Conservation (phyloP, 2,329 filamentous ascomycete species). For the Tolypocladium paradoxum region DNA sequence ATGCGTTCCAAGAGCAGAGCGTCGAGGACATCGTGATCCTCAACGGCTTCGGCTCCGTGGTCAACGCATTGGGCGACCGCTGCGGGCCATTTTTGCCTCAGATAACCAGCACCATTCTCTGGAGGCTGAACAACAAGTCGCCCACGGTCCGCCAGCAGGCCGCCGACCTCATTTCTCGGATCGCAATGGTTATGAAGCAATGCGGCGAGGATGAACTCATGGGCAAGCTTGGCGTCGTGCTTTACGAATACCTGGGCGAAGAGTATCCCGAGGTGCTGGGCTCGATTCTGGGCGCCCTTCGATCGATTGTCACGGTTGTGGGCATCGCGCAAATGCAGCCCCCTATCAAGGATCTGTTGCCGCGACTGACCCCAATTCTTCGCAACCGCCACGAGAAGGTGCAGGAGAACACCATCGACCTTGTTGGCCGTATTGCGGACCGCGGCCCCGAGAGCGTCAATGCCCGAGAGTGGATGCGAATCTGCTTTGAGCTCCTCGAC, state of each 20-base stretch:
- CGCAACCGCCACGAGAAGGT: constrained; percentile 98
- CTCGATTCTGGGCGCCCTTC: constrained; percentile 87
- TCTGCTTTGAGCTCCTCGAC: constrained; percentile 96
- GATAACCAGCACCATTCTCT: constrained; percentile 93
- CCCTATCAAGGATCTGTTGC: constrained; percentile 90
- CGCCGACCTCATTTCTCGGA: constrained; percentile 89
- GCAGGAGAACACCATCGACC: constrained; percentile 96
- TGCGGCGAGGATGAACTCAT: constrained; percentile 93
- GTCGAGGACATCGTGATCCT: constrained; percentile 93
- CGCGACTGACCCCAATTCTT: constrained; percentile 91
- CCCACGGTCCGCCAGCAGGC: constrained; percentile 94
- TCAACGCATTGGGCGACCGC: constrained; percentile 84
- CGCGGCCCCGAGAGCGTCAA: constrained; percentile 94
- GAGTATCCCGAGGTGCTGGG: constrained; percentile 97
- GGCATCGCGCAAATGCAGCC: constrained; percentile 98
- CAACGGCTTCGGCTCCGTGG: constrained; percentile 94
- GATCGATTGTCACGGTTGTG: constrained; percentile 94
- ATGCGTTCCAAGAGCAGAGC: constrained; percentile 96
- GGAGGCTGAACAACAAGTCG: constrained; percentile 95
- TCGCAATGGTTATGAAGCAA: constrained; percentile 98
- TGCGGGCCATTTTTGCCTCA: constrained; percentile 96
- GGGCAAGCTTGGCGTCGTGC: constrained; percentile 85
- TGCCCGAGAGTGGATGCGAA: constrained; percentile 98
- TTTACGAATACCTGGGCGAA: constrained; percentile 97
- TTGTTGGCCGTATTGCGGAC: constrained; percentile 95